phyloP scores from a whole-genome alignment of 179 eudicot genomes.

The Vitellaria paradoxa region DNA sequence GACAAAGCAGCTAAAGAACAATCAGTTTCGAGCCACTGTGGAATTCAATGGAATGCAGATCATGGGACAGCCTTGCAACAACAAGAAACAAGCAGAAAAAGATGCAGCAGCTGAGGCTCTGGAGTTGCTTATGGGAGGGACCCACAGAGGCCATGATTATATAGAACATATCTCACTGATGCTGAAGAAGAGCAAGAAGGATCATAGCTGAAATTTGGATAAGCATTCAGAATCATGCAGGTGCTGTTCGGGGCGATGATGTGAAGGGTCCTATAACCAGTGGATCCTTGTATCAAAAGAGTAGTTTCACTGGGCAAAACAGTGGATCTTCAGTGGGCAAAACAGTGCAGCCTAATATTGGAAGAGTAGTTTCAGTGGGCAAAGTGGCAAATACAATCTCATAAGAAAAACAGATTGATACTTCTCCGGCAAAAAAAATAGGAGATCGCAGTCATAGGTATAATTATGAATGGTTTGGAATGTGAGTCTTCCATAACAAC shows the following conservation, averaged over 20 bases:
- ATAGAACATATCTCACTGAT: constrained; percentile 61
- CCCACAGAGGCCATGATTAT: constrained; percentile 42
- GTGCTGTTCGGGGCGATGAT: not conserved
- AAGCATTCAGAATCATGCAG: not conserved
- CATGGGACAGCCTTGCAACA: constrained; percentile 52
- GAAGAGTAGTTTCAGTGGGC: not conserved
- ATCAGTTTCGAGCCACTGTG: constrained; percentile 51
- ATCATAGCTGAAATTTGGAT: constrained; percentile 25
- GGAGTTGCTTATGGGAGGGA: constrained; percentile 55
- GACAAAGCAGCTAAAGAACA: constrained; percentile 46
- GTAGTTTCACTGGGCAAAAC: no score
- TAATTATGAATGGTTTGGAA: not conserved
- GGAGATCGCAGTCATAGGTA: not conserved
- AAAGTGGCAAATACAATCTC: not conserved
- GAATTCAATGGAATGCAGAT: constrained; percentile 65
- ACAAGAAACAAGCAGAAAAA: constrained; percentile 73
- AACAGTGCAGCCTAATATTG: not conserved
- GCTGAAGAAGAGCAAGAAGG: constrained; percentile 66
- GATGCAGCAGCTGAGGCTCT: constrained; percentile 75
- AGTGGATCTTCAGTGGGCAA: no score
- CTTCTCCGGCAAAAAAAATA: not conserved
- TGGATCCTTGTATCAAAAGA: no score
- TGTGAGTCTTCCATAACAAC: not conserved
- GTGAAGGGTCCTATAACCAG: no score
- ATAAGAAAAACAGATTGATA: not conserved